Evolutionary conservation across 768 basidiomycete genomes (phyloP), one percentile per base, ranked within the genome.

Genomic region (Tulasnella sp.): DNA sequence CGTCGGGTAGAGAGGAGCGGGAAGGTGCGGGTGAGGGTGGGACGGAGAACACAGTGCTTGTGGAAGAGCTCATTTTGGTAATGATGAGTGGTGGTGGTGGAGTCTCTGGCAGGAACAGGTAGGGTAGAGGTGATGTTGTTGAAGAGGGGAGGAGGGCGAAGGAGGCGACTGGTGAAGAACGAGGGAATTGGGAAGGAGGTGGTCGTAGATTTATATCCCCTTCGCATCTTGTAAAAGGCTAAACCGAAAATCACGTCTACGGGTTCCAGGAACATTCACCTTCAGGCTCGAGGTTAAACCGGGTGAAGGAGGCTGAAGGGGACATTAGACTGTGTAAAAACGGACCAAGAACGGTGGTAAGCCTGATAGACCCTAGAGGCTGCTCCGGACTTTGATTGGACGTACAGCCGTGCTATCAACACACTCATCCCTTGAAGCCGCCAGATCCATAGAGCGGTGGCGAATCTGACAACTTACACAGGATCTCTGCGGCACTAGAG

Each of bases 21-120:
- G 75, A 71, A 40, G 67, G 75, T 8, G 75, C 34, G 4, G 75
- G 69, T 12, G 75, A 76, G 19, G 75, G 40, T 15, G 75, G 75
- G 25, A 29, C 34, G 38, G 49, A 38, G 69, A 54, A 38, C 29
- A 70, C 39, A 29, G 64, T 38, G 39, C n/a, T 37, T 15, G 75
- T 29, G 42, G 75, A 68, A 38, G 54, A 64, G 58, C 58, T 64
- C 58, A 64, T 64, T 64, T 64, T 64, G 58, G 58, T n/a, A 25
- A 64, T 25, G 75, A 67, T 22, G n/a, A 42, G 54, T 74, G 34
- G 29, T n/a, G n/a, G n/a, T n/a, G 25, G 15, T n/a, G 31, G 36
- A 25, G 45, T 74, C 73, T 34, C 54, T 45, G 15, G 42, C 39
- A 12, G 39, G 39, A 6, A 12, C 5, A 6, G 39, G 39, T 73